Evolutionary conservation across 257 asterid genomes (phyloP).

Genomic region (Primulina tabacum): DNA sequence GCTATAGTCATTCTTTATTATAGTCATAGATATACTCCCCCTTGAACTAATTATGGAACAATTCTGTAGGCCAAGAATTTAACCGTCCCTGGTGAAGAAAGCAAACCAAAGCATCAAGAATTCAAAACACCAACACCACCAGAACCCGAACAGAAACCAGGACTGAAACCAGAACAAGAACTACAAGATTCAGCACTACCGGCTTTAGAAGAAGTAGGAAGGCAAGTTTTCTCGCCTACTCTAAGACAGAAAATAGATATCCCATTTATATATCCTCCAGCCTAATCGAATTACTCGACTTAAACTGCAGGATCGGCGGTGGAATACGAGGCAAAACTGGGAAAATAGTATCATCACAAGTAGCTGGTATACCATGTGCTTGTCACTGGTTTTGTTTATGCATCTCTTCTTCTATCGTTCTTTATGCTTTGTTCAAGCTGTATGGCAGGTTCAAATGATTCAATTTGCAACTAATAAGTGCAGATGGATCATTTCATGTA

Average conservation of each 20-base stretch:
- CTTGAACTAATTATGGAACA: neutral
- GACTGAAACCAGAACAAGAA: conserved; percentile 8
- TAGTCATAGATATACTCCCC: neutral
- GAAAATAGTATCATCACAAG: conserved; percentile 23
- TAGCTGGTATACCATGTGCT: conserved; percentile 31
- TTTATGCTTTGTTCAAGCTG: conserved; percentile 54
- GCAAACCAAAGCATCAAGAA: conserved; percentile 23
- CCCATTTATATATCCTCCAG: neutral
- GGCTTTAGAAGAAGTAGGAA: conserved; percentile 19
- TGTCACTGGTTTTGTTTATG: conserved; percentile 52
- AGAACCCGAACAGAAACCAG: neutral
- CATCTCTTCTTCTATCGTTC: conserved; percentile 48
- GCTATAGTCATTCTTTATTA: neutral
- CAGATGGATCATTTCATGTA: no score
- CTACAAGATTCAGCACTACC: conserved; percentile 15
- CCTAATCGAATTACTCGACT: neutral
- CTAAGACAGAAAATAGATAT: neutral
- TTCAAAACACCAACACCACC: conserved; percentile 18
- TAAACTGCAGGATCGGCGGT: conserved; percentile 23
- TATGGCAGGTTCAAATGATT: conserved; percentile 38
- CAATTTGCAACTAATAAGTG: no score
- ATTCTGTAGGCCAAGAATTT: conserved; percentile 47
- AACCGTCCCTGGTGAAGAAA: conserved; percentile 37
- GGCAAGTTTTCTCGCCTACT: conserved; percentile 24
- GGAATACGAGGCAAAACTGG: conserved; percentile 22